Evolutionary conservation across 768 basidiomycete species (phyloP).

Genomic region (Lactarius psammicola): DNA sequence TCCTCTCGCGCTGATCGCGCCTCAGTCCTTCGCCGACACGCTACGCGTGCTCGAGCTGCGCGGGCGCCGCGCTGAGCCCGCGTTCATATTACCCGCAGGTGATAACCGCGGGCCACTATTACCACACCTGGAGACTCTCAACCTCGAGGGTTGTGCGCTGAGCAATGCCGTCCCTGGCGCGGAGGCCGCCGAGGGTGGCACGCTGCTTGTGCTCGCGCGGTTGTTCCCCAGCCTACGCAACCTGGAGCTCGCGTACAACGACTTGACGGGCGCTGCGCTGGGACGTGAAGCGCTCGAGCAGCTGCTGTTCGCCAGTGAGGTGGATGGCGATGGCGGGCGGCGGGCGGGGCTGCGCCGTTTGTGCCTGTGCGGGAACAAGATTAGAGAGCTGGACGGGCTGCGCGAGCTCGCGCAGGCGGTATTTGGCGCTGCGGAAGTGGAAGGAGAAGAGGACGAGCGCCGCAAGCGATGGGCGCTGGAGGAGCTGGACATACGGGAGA

Average conservation of each 20-base stretch:
- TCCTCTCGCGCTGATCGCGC: slow-evolving; percentile 24
- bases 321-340: neutral
- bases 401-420: slow-evolving; percentile 50
- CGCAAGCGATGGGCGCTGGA: slow-evolving; percentile 67
- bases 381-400: slow-evolving; percentile 63
- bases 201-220: slow-evolving; percentile 57
- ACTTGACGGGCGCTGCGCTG: slow-evolving; percentile 54
- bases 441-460: slow-evolving; percentile 44
- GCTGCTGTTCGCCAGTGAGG: slow-evolving; percentile 44
- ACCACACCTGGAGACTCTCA: slow-evolving; percentile 70
- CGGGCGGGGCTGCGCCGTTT: slow-evolving; percentile 64
- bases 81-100: slow-evolving; percentile 51
- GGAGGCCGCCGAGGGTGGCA: slow-evolving; percentile 48
- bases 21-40: slow-evolving; percentile 27
- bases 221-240: slow-evolving; percentile 70
- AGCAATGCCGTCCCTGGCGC: slow-evolving; percentile 50
- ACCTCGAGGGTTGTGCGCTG: slow-evolving; percentile 70
- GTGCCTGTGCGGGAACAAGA: slow-evolving; percentile 64
- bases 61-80: slow-evolving; percentile 65
- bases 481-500: slow-evolving; percentile 80
- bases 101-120: slow-evolving; percentile 45
- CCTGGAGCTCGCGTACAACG: slow-evolving; percentile 76
- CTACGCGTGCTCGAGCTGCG: slow-evolving; percentile 51
- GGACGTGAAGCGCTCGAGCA: slow-evolving; percentile 46
- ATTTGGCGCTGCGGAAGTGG: slow-evolving; percentile 53